Conservation (phyloP, 1,284 basidiomycete genomes). For the Earliella scabrosa region DNA sequence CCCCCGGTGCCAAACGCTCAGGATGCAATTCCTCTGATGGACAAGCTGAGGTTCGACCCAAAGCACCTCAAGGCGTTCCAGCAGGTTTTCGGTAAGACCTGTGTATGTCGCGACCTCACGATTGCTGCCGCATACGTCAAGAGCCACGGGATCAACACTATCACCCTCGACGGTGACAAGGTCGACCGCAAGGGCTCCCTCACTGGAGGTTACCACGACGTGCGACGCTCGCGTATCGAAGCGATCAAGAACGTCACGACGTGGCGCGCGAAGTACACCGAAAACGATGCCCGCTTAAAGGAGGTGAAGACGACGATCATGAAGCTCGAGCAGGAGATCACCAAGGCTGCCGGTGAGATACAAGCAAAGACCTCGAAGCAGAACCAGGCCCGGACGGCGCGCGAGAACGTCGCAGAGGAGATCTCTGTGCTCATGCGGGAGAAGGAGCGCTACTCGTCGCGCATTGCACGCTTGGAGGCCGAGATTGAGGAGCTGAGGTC, state of each 20-base stretch:
- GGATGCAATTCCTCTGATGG: constrained; percentile 88
- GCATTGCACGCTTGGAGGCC: constrained; percentile 69
- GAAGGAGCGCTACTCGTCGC: constrained; percentile 69
- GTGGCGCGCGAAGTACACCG: constrained; percentile 78
- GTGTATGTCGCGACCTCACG: constrained; percentile 91
- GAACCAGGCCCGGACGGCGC: constrained; percentile 69
- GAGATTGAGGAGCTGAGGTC: constrained; percentile 75
- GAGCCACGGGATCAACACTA: constrained; percentile 93
- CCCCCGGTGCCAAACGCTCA: constrained; percentile 73
- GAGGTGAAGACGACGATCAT: constrained; percentile 78
- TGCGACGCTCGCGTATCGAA: constrained; percentile 89
- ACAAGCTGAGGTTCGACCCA: constrained; percentile 83
- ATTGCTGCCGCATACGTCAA: constrained; percentile 95
- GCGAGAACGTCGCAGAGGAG: constrained; percentile 73
- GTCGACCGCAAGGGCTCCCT: constrained; percentile 96
- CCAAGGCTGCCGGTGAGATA: constrained; percentile 74
- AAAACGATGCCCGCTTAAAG: constrained; percentile 64
- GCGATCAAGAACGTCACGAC: constrained; percentile 79
- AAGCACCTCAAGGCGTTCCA: constrained; percentile 85
- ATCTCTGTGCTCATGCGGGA: constrained; percentile 67
- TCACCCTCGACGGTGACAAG: constrained; percentile 97
- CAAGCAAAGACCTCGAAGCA: constrained; percentile 76
- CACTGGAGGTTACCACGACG: constrained; percentile 96
- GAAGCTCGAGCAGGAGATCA: constrained; percentile 88
- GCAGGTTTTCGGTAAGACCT: constrained; percentile 98